phyloP scores from a whole-genome alignment of 257 asterid species.

The Penstemon newberryi region DNA sequence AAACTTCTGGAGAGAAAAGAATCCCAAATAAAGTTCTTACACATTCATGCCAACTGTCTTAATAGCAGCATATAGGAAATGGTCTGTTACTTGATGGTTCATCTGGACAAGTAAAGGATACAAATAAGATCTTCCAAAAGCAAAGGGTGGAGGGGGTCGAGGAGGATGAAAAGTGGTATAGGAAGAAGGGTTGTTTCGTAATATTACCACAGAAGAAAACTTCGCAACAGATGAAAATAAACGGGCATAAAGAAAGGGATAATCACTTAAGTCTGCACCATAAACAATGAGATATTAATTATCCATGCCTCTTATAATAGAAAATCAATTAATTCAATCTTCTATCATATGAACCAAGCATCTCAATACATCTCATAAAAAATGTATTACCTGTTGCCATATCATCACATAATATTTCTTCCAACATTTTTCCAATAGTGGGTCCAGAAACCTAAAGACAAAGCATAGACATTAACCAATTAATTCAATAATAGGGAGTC shows the following conservation, averaged over 20 bases:
- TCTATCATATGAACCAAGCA: constrained; percentile 1
- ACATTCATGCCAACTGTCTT: constrained; percentile 88
- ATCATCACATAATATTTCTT: constrained; percentile 74
- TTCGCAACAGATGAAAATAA: constrained; percentile 83
- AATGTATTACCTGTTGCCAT: constrained; percentile 65
- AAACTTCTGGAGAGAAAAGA: constrained; percentile 20
- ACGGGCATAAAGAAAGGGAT: constrained; percentile 92
- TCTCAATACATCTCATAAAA: constrained; percentile 27
- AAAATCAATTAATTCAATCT: constrained; percentile 1
- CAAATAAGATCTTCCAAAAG: constrained; percentile 27
- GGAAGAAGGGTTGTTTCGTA: constrained; percentile 26
- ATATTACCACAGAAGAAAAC: constrained; percentile 72
- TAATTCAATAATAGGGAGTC: constrained; percentile 2
- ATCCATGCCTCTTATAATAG: constrained; percentile 21
- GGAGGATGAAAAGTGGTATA: constrained; percentile 15
- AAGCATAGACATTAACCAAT: constrained; percentile 23
- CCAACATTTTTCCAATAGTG: constrained; percentile 57
- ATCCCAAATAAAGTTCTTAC: constrained; percentile 47
- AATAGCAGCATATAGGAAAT: constrained; percentile 69
- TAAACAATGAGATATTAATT: constrained; percentile 23
- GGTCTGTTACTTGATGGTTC: constrained; percentile 63
- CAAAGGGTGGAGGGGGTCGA: constrained; percentile 9
- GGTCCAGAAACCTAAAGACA: constrained; percentile 61
- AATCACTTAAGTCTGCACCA: constrained; percentile 67
- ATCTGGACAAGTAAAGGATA: constrained; percentile 52